A percentile compares a stretch with the other conserved stretches of the same genome.
phyloP scores from a whole-genome alignment of 139 green algal species.

The Tetradesmus obliquus region DNA sequence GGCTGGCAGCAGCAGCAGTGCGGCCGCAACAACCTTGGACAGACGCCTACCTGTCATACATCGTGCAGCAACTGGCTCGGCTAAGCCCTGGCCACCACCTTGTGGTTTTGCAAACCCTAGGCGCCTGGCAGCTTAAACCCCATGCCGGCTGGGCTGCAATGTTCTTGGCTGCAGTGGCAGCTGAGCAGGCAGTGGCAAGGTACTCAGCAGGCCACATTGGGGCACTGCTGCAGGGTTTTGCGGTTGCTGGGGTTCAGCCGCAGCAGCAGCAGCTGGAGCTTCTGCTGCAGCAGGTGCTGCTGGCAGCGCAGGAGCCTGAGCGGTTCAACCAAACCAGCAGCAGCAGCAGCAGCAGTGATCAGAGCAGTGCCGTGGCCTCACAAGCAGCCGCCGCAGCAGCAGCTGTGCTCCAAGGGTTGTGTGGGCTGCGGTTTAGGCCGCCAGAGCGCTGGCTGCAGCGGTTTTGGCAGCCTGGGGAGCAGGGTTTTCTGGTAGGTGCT shows the following conservation, averaged over 20 bases:
- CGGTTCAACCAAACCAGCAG: neutral
- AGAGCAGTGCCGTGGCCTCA: neutral
- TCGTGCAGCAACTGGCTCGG: constrained; percentile 21
- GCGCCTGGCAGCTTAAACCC: neutral
- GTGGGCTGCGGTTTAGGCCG: constrained; percentile 19
- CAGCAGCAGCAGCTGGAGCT: constrained; percentile 26
- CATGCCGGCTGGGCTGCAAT: constrained; percentile 29
- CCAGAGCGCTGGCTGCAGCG: constrained; percentile 40
- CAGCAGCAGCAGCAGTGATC: constrained; percentile 20
- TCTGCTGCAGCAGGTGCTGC: constrained; percentile 21
- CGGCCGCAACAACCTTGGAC: constrained; percentile 25
- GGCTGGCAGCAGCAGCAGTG: constrained; percentile 23
- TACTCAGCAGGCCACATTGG: constrained; percentile 26
- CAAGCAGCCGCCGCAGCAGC: neutral
- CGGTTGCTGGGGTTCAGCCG: constrained; percentile 22
- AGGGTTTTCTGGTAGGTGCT: neutral
- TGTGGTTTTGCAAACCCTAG: constrained; percentile 12
- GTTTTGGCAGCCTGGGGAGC: constrained; percentile 6
- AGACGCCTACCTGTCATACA: constrained; percentile 27
- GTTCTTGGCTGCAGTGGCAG: constrained; percentile 35
- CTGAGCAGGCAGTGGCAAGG: neutral
- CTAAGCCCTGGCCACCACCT: constrained; percentile 30
- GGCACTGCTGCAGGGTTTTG: constrained; percentile 16
- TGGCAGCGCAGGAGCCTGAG: neutral
- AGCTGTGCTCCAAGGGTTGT: constrained; percentile 32